Percentiles rank a stretch among this genome's conserved stretches.
phyloP scores from a whole-genome alignment of 2,329 filamentous ascomycete genomes.

The Ilyonectria destructans region DNA sequence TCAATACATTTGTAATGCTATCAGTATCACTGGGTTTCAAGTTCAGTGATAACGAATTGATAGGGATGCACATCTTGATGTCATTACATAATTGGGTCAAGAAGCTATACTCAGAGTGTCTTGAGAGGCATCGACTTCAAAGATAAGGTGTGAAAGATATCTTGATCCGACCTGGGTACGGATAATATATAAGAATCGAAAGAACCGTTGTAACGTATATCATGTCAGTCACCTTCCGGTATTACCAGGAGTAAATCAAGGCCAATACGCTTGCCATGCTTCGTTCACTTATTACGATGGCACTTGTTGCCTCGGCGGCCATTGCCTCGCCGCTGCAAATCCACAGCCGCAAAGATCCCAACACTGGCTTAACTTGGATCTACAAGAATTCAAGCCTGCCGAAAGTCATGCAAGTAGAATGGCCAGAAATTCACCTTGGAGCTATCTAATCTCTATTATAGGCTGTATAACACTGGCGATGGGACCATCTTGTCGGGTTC shows the following conservation, averaged over 20 bases:
- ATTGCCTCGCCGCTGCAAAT: constrained; percentile 12
- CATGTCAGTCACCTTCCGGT: not conserved
- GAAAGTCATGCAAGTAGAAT: constrained; percentile 11
- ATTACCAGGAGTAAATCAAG: not conserved
- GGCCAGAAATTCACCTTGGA: not conserved
- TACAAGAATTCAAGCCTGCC: constrained; percentile 7
- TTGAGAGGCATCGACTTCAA: not conserved
- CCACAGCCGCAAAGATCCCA: constrained; percentile 4
- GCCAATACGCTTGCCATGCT: not conserved
- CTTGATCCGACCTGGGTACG: not conserved
- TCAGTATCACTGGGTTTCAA: not conserved
- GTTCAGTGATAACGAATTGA: not conserved
- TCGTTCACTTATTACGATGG: not conserved
- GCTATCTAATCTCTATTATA: not conserved
- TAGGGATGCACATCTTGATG: constrained; percentile 1
- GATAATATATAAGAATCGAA: not conserved
- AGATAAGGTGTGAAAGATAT: not conserved
- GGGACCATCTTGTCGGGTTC: constrained; percentile 15
- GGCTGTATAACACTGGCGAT: constrained; percentile 14
- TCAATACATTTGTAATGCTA: not conserved
- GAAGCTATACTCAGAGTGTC: not conserved
- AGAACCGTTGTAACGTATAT: not conserved
- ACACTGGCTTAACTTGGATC: constrained; percentile 15
- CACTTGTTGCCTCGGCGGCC: constrained; percentile 1
- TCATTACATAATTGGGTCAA: constrained; percentile 15